Percentiles rank a stretch among this genome's conserved stretches.
Evolutionary conservation across 1,284 basidiomycete genomes (phyloP).

Genomic region (Moniliella sp.): DNA sequence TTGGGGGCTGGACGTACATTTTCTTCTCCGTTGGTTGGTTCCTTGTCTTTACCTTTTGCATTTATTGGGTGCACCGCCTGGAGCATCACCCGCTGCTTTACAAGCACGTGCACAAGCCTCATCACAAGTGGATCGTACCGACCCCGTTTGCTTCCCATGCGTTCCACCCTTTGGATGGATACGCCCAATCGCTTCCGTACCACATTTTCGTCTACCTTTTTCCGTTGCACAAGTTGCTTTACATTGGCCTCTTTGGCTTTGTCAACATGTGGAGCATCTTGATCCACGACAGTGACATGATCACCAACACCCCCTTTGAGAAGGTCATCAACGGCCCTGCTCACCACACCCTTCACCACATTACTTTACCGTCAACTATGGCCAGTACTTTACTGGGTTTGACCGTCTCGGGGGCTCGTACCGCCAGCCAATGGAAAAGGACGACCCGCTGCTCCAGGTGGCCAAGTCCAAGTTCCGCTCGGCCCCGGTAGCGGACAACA

Average conservation of each 20-base stretch:
- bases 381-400: constrained; percentile 83
- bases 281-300: constrained; percentile 99
- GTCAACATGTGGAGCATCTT: constrained; percentile 31
- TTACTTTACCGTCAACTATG: constrained; percentile 89
- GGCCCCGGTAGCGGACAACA: no score
- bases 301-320: constrained; percentile 73
- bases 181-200: constrained; percentile 76
- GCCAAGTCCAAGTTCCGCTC: no score
- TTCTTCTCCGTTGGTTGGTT: constrained; percentile 39
- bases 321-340: constrained; percentile 85
- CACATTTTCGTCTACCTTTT: constrained; percentile 78
- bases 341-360: constrained; percentile 51
- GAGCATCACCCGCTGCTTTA: constrained; percentile 70
- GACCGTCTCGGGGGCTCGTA: constrained; percentile 67
- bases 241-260: constrained; percentile 29
- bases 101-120: constrained; percentile 77
- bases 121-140: constrained; percentile 96
- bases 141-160: constrained; percentile 90
- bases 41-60: constrained; percentile 64
- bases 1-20: constrained; percentile 23
- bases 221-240: constrained; percentile 48
- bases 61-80: constrained; percentile 85
- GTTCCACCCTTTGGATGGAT: constrained; percentile 90
- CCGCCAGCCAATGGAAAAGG: constrained; percentile 55
- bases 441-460: constrained; percentile 65